Conservation (phyloP, 1,284 basidiomycete species). For the Mycosarcoma mackinlayi region DNA sequence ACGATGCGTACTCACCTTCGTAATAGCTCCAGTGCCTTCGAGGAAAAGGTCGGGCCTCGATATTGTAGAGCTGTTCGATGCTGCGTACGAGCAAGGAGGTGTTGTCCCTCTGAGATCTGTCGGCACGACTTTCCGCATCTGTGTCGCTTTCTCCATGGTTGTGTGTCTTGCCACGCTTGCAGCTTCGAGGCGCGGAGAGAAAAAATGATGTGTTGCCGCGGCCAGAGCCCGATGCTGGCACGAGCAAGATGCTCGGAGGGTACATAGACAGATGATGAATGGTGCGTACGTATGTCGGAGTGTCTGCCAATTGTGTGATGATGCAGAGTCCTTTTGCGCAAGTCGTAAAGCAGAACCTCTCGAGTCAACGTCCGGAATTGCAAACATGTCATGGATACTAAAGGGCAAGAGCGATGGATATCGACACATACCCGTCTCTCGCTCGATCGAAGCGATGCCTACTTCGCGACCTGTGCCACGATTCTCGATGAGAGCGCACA, state of each 20-base stretch:
- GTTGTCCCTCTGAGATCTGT: neutral
- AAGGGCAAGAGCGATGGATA: neutral
- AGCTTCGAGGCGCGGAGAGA: neutral
- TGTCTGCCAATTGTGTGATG: conserved; percentile 70
- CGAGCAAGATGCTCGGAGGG: conserved; percentile 76
- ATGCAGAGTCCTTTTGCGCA: conserved; percentile 62
- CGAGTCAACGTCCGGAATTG: neutral
- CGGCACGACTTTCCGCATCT: neutral
- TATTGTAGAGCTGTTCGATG: conserved; percentile 77
- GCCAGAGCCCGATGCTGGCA: conserved; percentile 12
- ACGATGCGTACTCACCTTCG: conserved; percentile 72
- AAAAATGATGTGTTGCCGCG: neutral
- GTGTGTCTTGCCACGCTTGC: conserved; percentile 11
- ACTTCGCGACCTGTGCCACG: conserved; percentile 79
- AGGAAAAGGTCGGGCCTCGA: conserved; percentile 77
- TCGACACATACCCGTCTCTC: conserved; percentile 76
- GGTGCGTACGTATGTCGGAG: conserved; percentile 80
- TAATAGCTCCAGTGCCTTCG: conserved; percentile 83
- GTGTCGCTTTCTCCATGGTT: neutral
- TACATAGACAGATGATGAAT: conserved; percentile 85
- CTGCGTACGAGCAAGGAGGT: conserved; percentile 75
- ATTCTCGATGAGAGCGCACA: conserved; percentile 49
- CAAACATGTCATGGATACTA: neutral
- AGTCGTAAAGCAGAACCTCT: neutral
- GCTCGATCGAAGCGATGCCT: conserved; percentile 84